A percentile compares a stretch with the other conserved stretches of the same genome.
Conservation (phyloP, 192 early-diverging fungal species). For the Chytriomyces sp. region DNA sequence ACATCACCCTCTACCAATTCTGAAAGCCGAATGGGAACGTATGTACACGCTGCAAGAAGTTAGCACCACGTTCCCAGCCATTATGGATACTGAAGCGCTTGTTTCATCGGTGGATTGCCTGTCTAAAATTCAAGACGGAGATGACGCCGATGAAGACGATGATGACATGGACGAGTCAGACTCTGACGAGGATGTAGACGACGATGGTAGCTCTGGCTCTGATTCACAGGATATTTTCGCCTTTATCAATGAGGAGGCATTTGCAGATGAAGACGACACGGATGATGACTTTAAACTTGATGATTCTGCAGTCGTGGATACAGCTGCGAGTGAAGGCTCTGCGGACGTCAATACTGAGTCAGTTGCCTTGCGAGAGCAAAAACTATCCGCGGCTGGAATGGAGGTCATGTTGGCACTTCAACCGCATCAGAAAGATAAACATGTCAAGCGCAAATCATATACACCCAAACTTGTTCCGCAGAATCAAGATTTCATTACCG, state of each 20-base stretch:
- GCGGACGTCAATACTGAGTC: too few species aligned
- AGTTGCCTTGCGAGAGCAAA: too few species aligned
- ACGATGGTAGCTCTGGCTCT: neutral
- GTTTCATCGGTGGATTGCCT: neutral
- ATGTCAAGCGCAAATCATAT: neutral
- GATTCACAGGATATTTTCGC: neutral
- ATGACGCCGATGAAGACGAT: slow-evolving; percentile 18
- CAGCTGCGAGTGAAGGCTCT: too few species aligned
- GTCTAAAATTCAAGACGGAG: neutral
- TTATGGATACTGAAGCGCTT: neutral
- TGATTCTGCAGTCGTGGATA: too few species aligned
- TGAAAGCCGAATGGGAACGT: neutral
- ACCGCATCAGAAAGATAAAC: neutral
- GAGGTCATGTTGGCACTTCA: neutral
- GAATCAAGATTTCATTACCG: neutral
- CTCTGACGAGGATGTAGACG: neutral
- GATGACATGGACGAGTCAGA: slow-evolving; percentile 2
- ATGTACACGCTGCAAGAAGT: slow-evolving; percentile 7
- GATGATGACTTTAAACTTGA: neutral
- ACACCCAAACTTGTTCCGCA: neutral
- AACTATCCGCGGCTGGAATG: too few species aligned
- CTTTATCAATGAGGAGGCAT: neutral
- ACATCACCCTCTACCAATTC: slow-evolving; percentile 12
- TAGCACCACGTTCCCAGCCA: neutral
- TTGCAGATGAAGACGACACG: slow-evolving; percentile 11